Evolutionary conservation across 1,284 basidiomycete genomes (phyloP).

Genomic region (Pyrrhoderma noxium): DNA sequence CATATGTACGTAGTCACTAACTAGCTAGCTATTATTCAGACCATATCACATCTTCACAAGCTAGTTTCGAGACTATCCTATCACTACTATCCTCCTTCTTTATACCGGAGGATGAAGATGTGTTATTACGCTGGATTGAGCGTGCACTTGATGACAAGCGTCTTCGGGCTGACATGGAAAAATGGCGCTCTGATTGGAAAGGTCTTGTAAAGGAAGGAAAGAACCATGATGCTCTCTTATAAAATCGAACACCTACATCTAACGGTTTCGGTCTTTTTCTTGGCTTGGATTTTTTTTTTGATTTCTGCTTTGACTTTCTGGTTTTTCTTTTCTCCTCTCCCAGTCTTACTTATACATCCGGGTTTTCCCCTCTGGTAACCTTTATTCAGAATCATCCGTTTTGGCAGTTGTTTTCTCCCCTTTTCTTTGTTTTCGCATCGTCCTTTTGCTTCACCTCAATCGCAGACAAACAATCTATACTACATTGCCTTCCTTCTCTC

Average conservation of each 20-base stretch:
- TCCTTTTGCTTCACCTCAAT: no score
- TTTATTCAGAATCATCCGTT: no score
- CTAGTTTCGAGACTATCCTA: constrained; percentile 88
- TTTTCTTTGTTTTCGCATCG: not conserved
- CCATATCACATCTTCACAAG: constrained; percentile 64
- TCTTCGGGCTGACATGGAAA: constrained; percentile 57
- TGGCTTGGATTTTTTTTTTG: not conserved
- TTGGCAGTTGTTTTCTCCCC: not conserved
- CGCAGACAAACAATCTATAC: not conserved
- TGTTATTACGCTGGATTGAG: constrained; percentile 73
- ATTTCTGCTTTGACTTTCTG: not conserved
- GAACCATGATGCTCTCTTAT: constrained; percentile 60
- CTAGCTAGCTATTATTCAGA: constrained; percentile 35
- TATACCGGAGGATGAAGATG: constrained; percentile 82
- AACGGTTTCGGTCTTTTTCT: no score
- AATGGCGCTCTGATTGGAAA: constrained; percentile 71
- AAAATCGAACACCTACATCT: constrained; percentile 20
- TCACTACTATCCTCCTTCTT: constrained; percentile 88
- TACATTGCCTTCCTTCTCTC: not conserved
- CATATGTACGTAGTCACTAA: no score
- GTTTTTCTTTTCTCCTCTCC: not conserved
- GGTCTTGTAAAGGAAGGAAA: constrained; percentile 58
- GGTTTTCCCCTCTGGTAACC: no score
- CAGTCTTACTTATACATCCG: not conserved
- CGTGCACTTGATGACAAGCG: constrained; percentile 65